Conservation (phyloP, 768 basidiomycete genomes). For the Suillus hirtellus region DNA sequence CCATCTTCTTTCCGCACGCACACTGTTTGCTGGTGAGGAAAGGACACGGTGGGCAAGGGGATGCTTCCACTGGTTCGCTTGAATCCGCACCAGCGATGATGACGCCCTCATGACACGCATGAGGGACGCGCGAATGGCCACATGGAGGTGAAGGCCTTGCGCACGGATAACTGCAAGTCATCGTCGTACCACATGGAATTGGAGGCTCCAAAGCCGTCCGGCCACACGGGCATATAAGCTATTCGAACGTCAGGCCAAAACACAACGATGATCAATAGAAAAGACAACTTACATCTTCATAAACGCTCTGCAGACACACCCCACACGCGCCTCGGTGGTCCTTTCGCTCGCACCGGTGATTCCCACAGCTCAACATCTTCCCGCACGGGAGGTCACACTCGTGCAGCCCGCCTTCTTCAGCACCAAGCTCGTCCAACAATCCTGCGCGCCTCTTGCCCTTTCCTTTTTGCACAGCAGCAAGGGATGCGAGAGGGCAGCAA, state of each 20-base stretch:
- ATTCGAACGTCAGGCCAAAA: conserved; percentile 1
- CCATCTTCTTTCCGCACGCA: conserved; percentile 83
- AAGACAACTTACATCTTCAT: conserved; percentile 72
- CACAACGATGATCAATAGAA: not conserved
- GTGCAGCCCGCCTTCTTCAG: conserved; percentile 70
- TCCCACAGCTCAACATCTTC: conserved; percentile 70
- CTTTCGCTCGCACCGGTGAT: conserved; percentile 72
- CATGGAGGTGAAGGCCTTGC: conserved; percentile 67
- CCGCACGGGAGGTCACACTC: conserved; percentile 83
- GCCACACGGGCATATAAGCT: conserved; percentile 83
- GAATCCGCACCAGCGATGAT: conserved; percentile 28
- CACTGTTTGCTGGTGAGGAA: conserved; percentile 78
- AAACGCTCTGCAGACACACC: conserved; percentile 83
- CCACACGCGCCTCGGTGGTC: conserved; percentile 87
- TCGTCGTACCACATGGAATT: conserved; percentile 79
- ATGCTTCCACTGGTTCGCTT: not conserved
- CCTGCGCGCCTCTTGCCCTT: conserved; percentile 60
- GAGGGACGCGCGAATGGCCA: conserved; percentile 77
- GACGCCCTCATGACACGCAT: conserved; percentile 79
- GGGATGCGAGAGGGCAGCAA: conserved; percentile 86
- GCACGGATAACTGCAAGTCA: conserved; percentile 83
- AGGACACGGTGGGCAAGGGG: conserved; percentile 82
- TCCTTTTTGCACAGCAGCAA: conserved; percentile 52
- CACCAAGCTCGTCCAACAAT: conserved; percentile 41
- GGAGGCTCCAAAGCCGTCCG: conserved; percentile 88